Evolutionary conservation across 2,329 filamentous ascomycete species (phyloP).

Genomic region (Hypoxylon sp.): DNA sequence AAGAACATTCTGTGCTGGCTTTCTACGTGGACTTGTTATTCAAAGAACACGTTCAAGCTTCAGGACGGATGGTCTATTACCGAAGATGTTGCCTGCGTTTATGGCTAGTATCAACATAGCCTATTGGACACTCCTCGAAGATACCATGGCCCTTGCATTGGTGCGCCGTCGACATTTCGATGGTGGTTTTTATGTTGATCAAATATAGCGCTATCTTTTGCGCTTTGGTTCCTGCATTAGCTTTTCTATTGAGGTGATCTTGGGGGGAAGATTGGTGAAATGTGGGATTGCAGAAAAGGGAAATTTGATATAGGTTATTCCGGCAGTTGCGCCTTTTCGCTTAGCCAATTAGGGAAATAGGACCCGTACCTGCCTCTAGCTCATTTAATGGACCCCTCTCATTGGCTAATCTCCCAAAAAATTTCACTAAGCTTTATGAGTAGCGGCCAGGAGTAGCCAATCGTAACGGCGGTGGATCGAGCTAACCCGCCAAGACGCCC

Average conservation of each 20-base stretch:
- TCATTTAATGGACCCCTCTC: conserved; percentile 27
- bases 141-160: conserved; percentile 3
- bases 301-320: conserved; percentile 19
- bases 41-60: conserved; percentile 28
- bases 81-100: conserved; percentile 4
- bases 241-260: conserved; percentile 13
- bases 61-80: conserved; percentile 8
- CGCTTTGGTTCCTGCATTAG: conserved; percentile 38
- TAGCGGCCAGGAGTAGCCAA: conserved; percentile 35
- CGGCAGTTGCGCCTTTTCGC: conserved; percentile 14
- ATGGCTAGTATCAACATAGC: background rate
- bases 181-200: conserved; percentile 20
- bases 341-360: conserved; percentile 27
- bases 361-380: conserved; percentile 36
- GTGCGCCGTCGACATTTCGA: conserved; percentile 8
- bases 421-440: conserved; percentile 28
- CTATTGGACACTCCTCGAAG: conserved; percentile 1
- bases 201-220: conserved; percentile 14
- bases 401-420: conserved; percentile 25
- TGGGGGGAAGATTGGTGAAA: conserved; percentile 11
- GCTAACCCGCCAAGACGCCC: conserved; percentile 27
- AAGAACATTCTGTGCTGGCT: conserved; percentile 10
- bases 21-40: conserved; percentile 26
- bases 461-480: conserved; percentile 24
- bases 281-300: conserved; percentile 14